phyloP scores from a whole-genome alignment of 352 stramenopile species.

The Phytophthora foliorum region DNA sequence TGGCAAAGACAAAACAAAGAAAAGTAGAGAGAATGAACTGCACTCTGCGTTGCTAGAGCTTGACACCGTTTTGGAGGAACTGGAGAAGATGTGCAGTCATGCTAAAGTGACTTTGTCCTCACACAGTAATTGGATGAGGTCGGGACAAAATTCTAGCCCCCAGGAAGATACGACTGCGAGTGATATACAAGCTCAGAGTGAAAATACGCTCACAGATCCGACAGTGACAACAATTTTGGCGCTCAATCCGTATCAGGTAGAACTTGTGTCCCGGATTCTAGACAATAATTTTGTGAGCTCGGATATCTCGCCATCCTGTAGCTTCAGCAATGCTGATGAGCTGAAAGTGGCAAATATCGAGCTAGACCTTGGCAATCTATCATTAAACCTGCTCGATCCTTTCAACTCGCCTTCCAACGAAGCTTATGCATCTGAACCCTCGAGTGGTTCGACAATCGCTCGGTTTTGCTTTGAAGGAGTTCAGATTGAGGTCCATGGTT shows the following conservation, averaged over 20 bases:
- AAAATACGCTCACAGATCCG: background rate
- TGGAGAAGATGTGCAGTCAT: constrained; percentile 62
- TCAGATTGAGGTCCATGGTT: constrained; percentile 48
- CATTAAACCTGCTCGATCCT: constrained; percentile 45
- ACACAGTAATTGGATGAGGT: constrained; percentile 44
- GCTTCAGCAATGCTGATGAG: constrained; percentile 44
- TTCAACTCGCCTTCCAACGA: constrained; percentile 24
- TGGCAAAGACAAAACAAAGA: constrained; percentile 34
- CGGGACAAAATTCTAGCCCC: background rate
- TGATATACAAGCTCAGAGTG: background rate
- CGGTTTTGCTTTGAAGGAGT: constrained; percentile 55
- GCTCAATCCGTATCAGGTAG: constrained; percentile 70
- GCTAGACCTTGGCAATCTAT: constrained; percentile 56
- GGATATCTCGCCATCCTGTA: constrained; percentile 7
- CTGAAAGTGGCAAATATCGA: constrained; percentile 53
- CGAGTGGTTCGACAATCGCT: constrained; percentile 40
- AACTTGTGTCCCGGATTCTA: constrained; percentile 67
- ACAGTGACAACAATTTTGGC: constrained; percentile 27
- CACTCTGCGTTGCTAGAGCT: constrained; percentile 45
- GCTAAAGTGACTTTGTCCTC: constrained; percentile 50
- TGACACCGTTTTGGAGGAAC: constrained; percentile 56
- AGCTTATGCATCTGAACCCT: background rate
- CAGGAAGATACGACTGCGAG: background rate
- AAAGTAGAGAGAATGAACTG: background rate
- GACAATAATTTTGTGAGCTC: constrained; percentile 66